These are phyloP conservation scores for Fusarium guadeloupense DNA, from an alignment of 2,329 filamentous ascomycete species.

Conservation along the genomic window DNA sequence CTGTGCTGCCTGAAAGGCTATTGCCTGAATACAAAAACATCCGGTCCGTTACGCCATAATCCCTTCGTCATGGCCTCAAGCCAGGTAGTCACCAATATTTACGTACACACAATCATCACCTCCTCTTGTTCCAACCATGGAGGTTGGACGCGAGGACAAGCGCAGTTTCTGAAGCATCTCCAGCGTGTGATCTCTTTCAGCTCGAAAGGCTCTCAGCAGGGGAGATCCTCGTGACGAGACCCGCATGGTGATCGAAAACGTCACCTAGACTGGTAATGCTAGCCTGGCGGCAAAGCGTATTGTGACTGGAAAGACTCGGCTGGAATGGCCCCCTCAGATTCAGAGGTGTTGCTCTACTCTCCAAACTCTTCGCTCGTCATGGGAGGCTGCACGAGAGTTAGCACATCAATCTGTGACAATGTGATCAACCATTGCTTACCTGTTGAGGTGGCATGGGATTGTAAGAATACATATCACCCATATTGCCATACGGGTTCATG, in stretches of 20 bases:
- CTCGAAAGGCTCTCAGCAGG: too few relatives aligned
- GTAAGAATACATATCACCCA: slow-evolving; percentile 88
- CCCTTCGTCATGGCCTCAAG: slow-evolving; percentile 21
- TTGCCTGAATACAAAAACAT: slow-evolving; percentile 27
- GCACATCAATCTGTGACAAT: not conserved
- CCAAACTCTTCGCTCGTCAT: slow-evolving; percentile 60
- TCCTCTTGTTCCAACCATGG: not conserved
- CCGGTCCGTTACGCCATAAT: slow-evolving; percentile 38
- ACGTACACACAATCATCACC: slow-evolving; percentile 17
- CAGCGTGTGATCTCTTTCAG: too few relatives aligned
- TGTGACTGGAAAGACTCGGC: too few relatives aligned
- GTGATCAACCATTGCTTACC: slow-evolving; percentile 59
- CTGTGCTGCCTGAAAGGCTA: slow-evolving; percentile 16
- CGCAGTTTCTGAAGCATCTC: not conserved
- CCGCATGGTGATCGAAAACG: too few relatives aligned
- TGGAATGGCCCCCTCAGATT: not conserved
- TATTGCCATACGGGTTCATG: slow-evolving; percentile 75
- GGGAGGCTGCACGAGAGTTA: slow-evolving; percentile 47
- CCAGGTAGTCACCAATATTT: slow-evolving; percentile 6
- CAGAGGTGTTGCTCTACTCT: slow-evolving; percentile 31
- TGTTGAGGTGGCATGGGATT: slow-evolving; percentile 83
- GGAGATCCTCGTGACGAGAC: too few relatives aligned
- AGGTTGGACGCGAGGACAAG: not conserved
- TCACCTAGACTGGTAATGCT: too few relatives aligned
- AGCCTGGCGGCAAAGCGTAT: too few relatives aligned